These are phyloP conservation scores for Ammopiptanthus mongolicus DNA, from an alignment of 306 rosid species.

Conservation along the genomic window DNA sequence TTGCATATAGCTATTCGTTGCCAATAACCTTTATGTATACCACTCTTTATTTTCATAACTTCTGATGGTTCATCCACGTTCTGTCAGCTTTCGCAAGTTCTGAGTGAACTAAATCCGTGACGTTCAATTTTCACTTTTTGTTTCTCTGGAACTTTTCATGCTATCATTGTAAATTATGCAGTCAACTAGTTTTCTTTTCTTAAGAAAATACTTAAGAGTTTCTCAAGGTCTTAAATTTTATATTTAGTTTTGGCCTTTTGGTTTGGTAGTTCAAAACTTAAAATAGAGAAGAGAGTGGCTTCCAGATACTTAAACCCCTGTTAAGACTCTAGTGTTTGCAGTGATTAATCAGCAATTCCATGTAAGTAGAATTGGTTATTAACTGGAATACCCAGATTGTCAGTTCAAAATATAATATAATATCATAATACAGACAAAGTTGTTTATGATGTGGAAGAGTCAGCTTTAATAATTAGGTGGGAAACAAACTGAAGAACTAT, in stretches of 20 bases:
- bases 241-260: neutral
- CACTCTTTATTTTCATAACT: neutral
- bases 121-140: neutral
- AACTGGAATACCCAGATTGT: neutral
- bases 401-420: neutral
- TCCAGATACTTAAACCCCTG: neutral
- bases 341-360: neutral
- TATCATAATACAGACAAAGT: neutral
- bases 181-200: neutral
- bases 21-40: neutral
- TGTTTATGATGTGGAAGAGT: neutral
- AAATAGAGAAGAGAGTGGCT: constrained; percentile 8
- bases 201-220: neutral
- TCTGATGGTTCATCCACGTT: neutral
- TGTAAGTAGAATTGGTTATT: neutral
- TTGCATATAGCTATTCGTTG: constrained; percentile 5
- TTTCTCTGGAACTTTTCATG: neutral
- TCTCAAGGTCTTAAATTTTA: neutral
- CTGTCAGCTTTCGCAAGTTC: neutral
- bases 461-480: neutral
- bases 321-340: neutral
- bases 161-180: neutral
- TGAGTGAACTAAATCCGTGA: constrained; percentile 6
- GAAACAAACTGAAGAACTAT: neutral
- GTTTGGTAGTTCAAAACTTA: neutral